phyloP scores from a whole-genome alignment of 495 filamentous ascomycete species.

The Pseudomonodictys pantanalensis region DNA sequence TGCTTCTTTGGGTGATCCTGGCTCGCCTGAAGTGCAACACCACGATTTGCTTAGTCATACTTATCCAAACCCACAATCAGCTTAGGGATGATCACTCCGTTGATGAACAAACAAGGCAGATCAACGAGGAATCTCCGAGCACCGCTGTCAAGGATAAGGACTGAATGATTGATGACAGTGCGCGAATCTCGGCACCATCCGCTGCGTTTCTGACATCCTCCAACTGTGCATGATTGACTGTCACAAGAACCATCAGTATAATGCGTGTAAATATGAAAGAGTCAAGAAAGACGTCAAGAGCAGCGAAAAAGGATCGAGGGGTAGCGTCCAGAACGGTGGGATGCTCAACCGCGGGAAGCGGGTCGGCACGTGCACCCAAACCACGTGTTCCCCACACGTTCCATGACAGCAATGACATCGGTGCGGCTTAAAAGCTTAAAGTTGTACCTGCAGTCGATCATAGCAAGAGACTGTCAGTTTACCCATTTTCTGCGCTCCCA shows the following conservation, averaged over 20 bases:
- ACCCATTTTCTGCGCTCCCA: neutral
- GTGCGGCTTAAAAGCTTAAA: conserved; percentile 28
- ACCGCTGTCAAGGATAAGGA: neutral
- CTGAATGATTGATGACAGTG: too few relatives aligned
- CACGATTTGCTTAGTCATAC: conserved; percentile 17
- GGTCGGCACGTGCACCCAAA: conserved; percentile 18
- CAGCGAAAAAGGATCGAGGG: too few relatives aligned
- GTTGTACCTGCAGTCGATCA: conserved; percentile 35
- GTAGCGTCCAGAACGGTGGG: too few relatives aligned
- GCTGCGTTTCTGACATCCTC: too few relatives aligned
- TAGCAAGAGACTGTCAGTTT: conserved; percentile 10
- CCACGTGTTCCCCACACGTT: conserved; percentile 27
- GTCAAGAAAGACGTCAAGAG: too few relatives aligned
- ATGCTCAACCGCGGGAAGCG: too few relatives aligned
- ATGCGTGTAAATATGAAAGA: too few relatives aligned
- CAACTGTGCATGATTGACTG: too few relatives aligned
- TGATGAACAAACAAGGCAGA: neutral
- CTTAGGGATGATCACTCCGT: neutral
- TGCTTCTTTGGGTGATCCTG: too few relatives aligned
- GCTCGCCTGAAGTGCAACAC: conserved; percentile 5
- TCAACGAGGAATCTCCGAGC: neutral
- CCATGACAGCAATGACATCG: conserved; percentile 15
- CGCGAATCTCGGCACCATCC: too few relatives aligned
- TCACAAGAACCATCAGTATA: too few relatives aligned
- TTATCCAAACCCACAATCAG: neutral